Conservation (phyloP, 441 rosid genomes). For the Raphanus hybrid region DNA sequence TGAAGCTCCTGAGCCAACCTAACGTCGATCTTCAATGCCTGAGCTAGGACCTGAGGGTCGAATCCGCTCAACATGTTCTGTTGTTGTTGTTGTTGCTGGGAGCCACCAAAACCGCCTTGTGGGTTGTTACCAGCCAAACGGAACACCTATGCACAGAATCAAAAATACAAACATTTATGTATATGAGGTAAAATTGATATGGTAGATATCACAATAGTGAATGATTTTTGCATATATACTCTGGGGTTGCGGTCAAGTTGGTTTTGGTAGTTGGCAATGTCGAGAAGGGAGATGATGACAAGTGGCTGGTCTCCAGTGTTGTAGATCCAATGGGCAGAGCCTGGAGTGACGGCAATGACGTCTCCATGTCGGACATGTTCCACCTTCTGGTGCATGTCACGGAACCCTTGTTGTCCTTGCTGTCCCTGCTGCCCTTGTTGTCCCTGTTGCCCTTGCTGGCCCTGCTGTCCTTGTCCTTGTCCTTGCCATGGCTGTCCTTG, state of each 20-base stretch:
- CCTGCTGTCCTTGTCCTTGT: neutral
- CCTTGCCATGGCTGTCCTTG: neutral
- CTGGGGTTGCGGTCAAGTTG: conserved; percentile 77
- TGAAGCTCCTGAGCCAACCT: conserved; percentile 54
- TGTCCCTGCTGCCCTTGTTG: neutral
- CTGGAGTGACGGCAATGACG: conserved; percentile 59
- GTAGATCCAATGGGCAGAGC: conserved; percentile 72
- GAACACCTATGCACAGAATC: conserved; percentile 55
- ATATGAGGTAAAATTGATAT: neutral
- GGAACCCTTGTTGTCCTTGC: conserved; percentile 40
- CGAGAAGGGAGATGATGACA: conserved; percentile 52
- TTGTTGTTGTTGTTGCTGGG: conserved; percentile 41
- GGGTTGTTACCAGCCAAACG: conserved; percentile 71
- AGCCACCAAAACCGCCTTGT: conserved; percentile 32
- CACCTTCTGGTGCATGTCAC: conserved; percentile 76
- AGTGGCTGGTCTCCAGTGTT: conserved; percentile 66
- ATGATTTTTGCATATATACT: conserved; percentile 36
- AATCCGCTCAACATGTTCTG: conserved; percentile 61
- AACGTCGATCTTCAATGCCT: conserved; percentile 61
- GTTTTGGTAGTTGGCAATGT: conserved; percentile 59
- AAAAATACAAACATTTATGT: neutral
- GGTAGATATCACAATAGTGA: neutral
- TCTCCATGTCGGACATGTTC: conserved; percentile 65
- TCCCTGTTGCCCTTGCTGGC: neutral
- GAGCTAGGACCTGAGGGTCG: conserved; percentile 53